Evolutionary conservation across 768 basidiomycete species (phyloP), one percentile per base, ranked within the genome.

Genomic region (Lanmaoa rubissima): DNA sequence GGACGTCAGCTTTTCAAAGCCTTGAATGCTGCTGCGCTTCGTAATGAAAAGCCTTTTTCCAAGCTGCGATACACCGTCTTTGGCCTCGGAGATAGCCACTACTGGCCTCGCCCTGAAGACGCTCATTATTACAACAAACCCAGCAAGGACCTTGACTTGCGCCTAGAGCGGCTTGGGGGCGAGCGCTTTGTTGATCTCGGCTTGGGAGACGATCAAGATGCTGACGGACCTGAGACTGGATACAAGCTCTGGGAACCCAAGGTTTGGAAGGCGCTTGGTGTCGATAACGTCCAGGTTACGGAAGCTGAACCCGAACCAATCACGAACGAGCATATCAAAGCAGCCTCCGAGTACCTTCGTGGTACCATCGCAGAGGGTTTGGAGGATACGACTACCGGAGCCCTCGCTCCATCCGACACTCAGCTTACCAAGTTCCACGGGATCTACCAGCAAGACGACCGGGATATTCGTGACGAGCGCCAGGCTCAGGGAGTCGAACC

Each of bases 321-420:
- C 72, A 98, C 97, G 53, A 98, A 98, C 78, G 97, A 99, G 75
- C 94, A 98, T 74, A 98, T 98, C 82, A 99, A 98, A 78, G 97
- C 91, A 47, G 94, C 96, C 6, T 93, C 90, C 46, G 84, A 87
- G 54, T 98, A 89, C 76, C 82, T 98, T 21, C 90, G 97, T 51
- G 97, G 97, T 2, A 98, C 97, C 38, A 98, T 99, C 70, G 79
- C 78, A 1, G 95, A 98, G 70, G 96, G 97, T 45, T 82, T 99
- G 36, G 79, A 82, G 61, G 96, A 98, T 71, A 81, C 76, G 53
- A 83, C 79, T 53, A 97, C 96, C 1, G 96, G 94, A 49, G 91
- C 92, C n/a, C 84, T 98, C 32, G 88, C 94, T 13, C 78, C 93
- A 6, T 87, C 85, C 61, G 97, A 99, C 71, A 87, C 85, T 9